Evolutionary conservation across 192 early-diverging fungal species (phyloP).

Genomic region (Chytriomyces confervae): DNA sequence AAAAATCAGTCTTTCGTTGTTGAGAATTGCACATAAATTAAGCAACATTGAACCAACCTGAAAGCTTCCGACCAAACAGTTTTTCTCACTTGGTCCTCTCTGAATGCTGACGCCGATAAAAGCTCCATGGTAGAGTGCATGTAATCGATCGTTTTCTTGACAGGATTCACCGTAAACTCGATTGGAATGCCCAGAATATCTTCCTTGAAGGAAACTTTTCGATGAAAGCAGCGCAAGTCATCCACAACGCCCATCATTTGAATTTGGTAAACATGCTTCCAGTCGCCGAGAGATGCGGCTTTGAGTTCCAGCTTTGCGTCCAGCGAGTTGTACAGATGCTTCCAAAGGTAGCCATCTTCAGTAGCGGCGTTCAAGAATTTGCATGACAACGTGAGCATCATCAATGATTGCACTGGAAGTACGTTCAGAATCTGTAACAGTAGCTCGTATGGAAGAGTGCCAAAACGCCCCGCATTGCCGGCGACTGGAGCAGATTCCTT

Average conservation of each 20-base stretch:
- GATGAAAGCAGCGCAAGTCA: constrained; percentile 41
- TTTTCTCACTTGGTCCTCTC: constrained; percentile 35
- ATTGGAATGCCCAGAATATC: constrained; percentile 45
- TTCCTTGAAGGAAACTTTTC: constrained; percentile 37
- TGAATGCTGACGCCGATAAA: constrained; percentile 31
- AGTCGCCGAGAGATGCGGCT: constrained; percentile 16
- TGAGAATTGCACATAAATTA: too few relatives aligned
- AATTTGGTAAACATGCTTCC: constrained; percentile 31
- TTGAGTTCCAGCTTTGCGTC: constrained; percentile 20
- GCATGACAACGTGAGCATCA: constrained; percentile 6
- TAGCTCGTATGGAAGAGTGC: constrained; percentile 20
- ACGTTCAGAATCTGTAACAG: constrained; percentile 18
- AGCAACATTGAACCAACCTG: background rate
- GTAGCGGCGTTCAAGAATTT: constrained; percentile 24
- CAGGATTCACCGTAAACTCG: constrained; percentile 45
- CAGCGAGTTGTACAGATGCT: constrained; percentile 18
- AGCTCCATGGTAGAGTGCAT: constrained; percentile 37
- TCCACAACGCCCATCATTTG: constrained; percentile 36
- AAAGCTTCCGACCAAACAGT: constrained; percentile 42
- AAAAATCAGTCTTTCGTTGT: too few relatives aligned
- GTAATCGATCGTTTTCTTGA: constrained; percentile 41
- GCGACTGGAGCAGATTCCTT: background rate
- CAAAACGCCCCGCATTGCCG: constrained; percentile 6
- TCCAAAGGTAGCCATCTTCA: constrained; percentile 31
- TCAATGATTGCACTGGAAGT: constrained; percentile 23